phyloP scores from a whole-genome alignment of 2,329 filamentous ascomycete species.

The Chrysosporium queenslandicum region DNA sequence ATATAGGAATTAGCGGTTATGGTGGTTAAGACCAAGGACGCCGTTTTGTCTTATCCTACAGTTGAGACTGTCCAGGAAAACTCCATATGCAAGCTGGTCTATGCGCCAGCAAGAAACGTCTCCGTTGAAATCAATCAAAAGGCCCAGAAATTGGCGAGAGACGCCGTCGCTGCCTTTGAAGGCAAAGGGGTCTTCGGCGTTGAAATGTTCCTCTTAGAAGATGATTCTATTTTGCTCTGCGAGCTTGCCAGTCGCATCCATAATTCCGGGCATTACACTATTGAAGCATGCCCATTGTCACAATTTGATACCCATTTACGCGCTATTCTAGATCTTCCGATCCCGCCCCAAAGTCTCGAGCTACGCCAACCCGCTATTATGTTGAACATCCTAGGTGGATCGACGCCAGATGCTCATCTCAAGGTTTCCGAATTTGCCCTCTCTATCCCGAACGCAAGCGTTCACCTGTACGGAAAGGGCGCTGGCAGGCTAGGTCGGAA shows the following conservation, averaged over 20 bases:
- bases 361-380: constrained; percentile 43
- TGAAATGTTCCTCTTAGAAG: constrained; percentile 79
- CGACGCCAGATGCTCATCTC: constrained; percentile 53
- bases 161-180: constrained; percentile 68
- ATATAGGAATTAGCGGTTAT: constrained; percentile 73
- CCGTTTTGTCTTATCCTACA: constrained; percentile 65
- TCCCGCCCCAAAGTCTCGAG: constrained; percentile 42
- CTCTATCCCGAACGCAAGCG: constrained; percentile 48
- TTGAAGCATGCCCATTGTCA: constrained; percentile 79
- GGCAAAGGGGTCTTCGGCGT: constrained; percentile 93
- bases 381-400: constrained; percentile 48
- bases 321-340: constrained; percentile 65
- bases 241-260: constrained; percentile 77
- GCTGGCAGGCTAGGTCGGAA: constrained; percentile 78
- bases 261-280: constrained; percentile 92
- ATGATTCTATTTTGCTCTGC: constrained; percentile 67
- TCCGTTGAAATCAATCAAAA: constrained; percentile 49
- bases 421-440: constrained; percentile 48
- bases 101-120: constrained; percentile 68
- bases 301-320: constrained; percentile 88
- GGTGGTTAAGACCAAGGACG: constrained; percentile 79
- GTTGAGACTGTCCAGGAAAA: constrained; percentile 95
- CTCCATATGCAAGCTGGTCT: constrained; percentile 87
- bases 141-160: constrained; percentile 66
- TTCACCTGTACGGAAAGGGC: constrained; percentile 88